Evolutionary conservation across 2,329 filamentous ascomycete genomes (phyloP), one percentile per base, ranked within the genome.

Genomic region (Ciborinia camelliae): DNA sequence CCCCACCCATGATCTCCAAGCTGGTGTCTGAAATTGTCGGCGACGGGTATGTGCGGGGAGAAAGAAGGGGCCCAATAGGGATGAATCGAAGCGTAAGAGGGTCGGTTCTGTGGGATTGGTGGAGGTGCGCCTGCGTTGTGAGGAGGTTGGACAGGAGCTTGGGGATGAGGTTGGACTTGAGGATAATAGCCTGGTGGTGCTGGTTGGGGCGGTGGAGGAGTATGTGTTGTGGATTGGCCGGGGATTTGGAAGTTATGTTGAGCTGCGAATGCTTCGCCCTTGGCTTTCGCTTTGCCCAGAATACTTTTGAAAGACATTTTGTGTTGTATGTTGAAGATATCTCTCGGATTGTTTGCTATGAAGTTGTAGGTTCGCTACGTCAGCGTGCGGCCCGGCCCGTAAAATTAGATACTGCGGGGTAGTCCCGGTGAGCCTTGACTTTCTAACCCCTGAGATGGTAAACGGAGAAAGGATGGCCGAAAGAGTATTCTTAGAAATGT

Each of bases 1-100:
- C 84, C 84, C 84, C 84, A 87, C 45, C 84, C 84, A 70, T 84
- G 80, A n/a, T 79, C 80, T 35, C 84, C 84, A 41, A 81, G 81
- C 35, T 81, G 80, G 54, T 82, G 77, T 72, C 85, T 83, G 76
- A 85, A 87, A 67, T 85, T 80, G 3, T 76, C 73, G 0, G 77
- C 77, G 3, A 86, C 77, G 0, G 81, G 78, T 2, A 77, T 76
- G 18, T 77, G 74, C 0, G 81, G 77, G 35, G 77, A 73, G 69
- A 86, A 84, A 9, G 76, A 77, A 0, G 84, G 80, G 65, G 78
- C 79, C 84, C 84, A 86, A 74, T 86, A 86, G 20, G 50, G 54
- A 20, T 62, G 52, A 23, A 47, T 61, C n/a, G 63, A 30, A 45
- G 53, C 53, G 59, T 63, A 57, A 28, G 68, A 53, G 15, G 61